These are phyloP conservation scores for Podaxis carcinomalis DNA, from an alignment of 768 basidiomycete species.

Conservation along the genomic window DNA sequence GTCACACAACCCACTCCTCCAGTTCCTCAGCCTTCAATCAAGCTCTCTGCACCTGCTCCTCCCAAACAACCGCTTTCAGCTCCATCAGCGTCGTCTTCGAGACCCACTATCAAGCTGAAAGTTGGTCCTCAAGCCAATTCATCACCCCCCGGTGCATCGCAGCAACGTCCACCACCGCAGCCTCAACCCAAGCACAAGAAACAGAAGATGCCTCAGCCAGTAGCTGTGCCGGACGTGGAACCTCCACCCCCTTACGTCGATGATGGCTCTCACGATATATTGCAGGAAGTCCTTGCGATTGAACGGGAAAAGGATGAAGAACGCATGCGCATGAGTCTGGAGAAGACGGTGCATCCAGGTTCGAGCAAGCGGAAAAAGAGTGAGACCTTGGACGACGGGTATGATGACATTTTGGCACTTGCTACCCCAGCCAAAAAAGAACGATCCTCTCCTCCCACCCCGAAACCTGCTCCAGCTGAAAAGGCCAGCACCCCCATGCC, in stretches of 20 bases:
- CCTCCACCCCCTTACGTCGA: slow-evolving; percentile 68
- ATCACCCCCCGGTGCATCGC: slow-evolving; percentile 24
- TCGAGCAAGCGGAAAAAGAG: slow-evolving; percentile 58
- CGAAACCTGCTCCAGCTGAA: slow-evolving; percentile 13
- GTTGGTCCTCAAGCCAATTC: slow-evolving; percentile 40
- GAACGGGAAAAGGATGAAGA: slow-evolving; percentile 63
- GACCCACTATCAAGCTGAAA: slow-evolving; percentile 68
- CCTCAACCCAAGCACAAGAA: slow-evolving; percentile 31
- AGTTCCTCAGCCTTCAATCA: slow-evolving; percentile 21
- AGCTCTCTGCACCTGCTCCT: slow-evolving; percentile 39
- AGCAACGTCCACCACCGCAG: slow-evolving; percentile 29
- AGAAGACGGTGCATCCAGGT: slow-evolving; percentile 33
- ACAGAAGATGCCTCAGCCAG: slow-evolving; percentile 26
- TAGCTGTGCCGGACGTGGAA: slow-evolving; percentile 33
- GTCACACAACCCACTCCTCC: neutral
- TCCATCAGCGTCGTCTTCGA: slow-evolving; percentile 29
- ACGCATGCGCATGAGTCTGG: slow-evolving; percentile 39
- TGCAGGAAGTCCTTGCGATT: slow-evolving; percentile 80
- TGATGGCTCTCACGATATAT: slow-evolving; percentile 77
- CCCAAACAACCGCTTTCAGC: slow-evolving; percentile 19
- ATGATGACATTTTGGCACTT: slow-evolving; percentile 62
- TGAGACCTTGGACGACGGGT: slow-evolving; percentile 28
- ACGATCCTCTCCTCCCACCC: slow-evolving; percentile 37
- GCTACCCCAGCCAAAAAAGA: slow-evolving; percentile 62
- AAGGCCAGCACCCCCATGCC: slow-evolving; percentile 14